These are phyloP conservation scores for Mortierella polycephala DNA, from an alignment of 371 early-diverging fungal genomes.

Conservation along the genomic window DNA sequence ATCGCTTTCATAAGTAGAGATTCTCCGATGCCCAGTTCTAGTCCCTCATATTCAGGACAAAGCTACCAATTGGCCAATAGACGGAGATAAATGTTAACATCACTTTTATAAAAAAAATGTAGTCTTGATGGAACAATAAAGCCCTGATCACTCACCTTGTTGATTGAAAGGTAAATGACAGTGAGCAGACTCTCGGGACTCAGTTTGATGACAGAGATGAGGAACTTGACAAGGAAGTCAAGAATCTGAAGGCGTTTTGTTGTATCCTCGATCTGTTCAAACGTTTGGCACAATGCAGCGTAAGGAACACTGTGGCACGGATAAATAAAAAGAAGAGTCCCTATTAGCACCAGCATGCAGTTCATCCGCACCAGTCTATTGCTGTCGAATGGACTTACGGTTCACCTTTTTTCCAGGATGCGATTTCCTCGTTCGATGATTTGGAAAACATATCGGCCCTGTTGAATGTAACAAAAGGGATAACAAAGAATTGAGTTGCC, in stretches of 20 bases:
- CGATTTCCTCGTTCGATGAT: conserved; percentile 31
- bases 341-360: not conserved
- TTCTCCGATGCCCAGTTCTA: conserved; percentile 98
- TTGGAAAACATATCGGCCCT: conserved; percentile 56
- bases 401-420: conserved; percentile 61
- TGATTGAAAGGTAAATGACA: conserved; percentile 92
- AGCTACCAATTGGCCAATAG: conserved; percentile 60
- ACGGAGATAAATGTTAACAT: no score
- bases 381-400: conserved; percentile 47
- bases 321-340: not conserved
- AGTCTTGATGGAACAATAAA: no score
- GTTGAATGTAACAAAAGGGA: not conserved
- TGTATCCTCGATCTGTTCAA: conserved; percentile 82
- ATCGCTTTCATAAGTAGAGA: conserved; percentile 94
- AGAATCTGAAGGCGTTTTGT: conserved; percentile 84
- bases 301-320: conserved; percentile 75
- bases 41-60: conserved; percentile 95
- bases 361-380: not conserved
- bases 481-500: not conserved
- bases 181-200: conserved; percentile 80
- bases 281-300: conserved; percentile 85
- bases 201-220: conserved; percentile 75
- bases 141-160: conserved; percentile 67
- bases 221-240: conserved; percentile 81
- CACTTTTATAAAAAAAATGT: no score